Evolutionary conservation across 345 rosid genomes (phyloP).

Genomic region (Garcia nutans): DNA sequence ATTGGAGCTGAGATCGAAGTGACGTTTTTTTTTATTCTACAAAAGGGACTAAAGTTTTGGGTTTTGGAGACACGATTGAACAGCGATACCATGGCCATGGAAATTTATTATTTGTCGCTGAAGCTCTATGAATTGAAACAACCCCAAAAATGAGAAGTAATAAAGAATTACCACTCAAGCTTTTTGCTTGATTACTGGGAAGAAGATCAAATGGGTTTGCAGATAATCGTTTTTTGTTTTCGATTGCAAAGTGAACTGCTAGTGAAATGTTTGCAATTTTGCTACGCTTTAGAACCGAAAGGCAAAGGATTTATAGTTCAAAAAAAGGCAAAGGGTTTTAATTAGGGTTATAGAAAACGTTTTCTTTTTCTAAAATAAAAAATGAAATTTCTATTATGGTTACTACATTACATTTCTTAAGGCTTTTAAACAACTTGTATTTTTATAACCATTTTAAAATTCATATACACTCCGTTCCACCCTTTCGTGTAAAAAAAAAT

Average conservation of each 20-base stretch:
- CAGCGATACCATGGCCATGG: constrained; percentile 30
- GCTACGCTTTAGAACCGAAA: neutral
- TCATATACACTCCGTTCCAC: too few relatives aligned
- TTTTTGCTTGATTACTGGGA: neutral
- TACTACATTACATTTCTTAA: too few relatives aligned
- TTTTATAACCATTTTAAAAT: too few relatives aligned
- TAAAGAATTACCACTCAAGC: constrained; percentile 15
- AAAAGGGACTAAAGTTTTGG: constrained; percentile 18
- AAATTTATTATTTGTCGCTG: constrained; percentile 1
- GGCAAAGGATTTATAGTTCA: neutral
- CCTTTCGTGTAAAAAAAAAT: too few relatives aligned
- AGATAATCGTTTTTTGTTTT: too few relatives aligned
- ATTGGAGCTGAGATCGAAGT: constrained; percentile 28
- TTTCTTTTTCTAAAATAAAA: too few relatives aligned
- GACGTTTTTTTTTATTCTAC: constrained; percentile 25
- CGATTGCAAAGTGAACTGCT: neutral
- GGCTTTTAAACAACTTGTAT: too few relatives aligned
- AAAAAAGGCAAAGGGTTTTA: neutral
- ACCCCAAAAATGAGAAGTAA: constrained; percentile 6
- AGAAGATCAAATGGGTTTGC: neutral
- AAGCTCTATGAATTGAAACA: neutral
- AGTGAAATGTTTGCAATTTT: neutral
- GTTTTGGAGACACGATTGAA: constrained; percentile 28
- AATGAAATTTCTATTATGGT: too few relatives aligned
- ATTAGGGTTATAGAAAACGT: neutral